Evolutionary conservation across 768 basidiomycete species (phyloP), one percentile per base, ranked within the genome.

Genomic region (Tubosaeta sp.): DNA sequence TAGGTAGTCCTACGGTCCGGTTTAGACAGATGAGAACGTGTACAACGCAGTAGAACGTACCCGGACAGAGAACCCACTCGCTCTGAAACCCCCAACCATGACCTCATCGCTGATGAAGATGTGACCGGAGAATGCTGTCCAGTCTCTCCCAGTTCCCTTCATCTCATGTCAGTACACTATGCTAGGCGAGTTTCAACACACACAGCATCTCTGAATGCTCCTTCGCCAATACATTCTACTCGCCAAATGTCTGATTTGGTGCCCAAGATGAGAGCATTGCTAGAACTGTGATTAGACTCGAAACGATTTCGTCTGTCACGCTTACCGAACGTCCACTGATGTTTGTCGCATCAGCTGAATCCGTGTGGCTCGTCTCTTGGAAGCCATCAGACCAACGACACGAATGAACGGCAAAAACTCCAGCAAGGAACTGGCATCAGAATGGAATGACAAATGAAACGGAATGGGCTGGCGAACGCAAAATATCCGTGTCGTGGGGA

Each of bases 161-260:
- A 46, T 21, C 19, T 13, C 35, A 29, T 38, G 44, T 63, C 44
- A 53, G 51, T 48, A 43, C 22, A 34, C 18, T 41, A 11, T 13
- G 19, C 18, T 25, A 40, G 27, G 6, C 9, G 18, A 3, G 22
- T 31, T 44, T 25, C 40, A 34, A 27, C 19, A 72, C 81, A 27
- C 52, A 86, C 84, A 52, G 72, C 69, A 59, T 77, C 79, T 53
- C 64, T 75, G 59, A 89, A 86, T 11, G 62, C 66, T n/a, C 77
- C 86, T 59, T 82, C 79, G 8, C 86, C 86, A 32, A 87, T 81
- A 49, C 69, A 73, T 54, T 83, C 82, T 1, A 81, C 75, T 49
- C 78, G 72, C 84, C 85, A 88, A 21, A 87, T 87, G 55, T 87
- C 82, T 2, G 83, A 76, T 64, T 82, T 86, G n/a, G 78, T 77